A percentile compares a stretch with the other conserved stretches of the same genome.
phyloP scores from a whole-genome alignment of 2,329 filamentous ascomycete genomes.

The Penicillium expansum region DNA sequence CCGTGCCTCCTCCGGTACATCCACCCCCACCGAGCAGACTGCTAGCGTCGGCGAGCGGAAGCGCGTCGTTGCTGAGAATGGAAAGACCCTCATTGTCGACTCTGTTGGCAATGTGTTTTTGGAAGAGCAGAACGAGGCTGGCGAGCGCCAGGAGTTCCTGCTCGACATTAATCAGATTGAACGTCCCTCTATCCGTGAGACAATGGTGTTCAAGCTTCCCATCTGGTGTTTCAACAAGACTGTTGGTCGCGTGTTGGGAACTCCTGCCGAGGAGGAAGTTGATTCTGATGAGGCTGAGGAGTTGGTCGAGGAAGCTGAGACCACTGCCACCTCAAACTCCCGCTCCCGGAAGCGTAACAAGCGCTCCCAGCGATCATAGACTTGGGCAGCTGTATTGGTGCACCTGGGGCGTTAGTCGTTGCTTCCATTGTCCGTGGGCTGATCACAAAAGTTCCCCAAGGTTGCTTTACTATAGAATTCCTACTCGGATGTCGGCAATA shows the following conservation, averaged over 20 bases:
- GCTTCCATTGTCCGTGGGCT: neutral
- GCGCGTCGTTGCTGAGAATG: slow-evolving; percentile 88
- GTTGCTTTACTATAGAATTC: slow-evolving; percentile 7
- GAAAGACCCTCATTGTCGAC: slow-evolving; percentile 91
- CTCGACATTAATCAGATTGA: slow-evolving; percentile 85
- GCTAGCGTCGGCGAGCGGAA: slow-evolving; percentile 73
- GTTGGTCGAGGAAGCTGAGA: slow-evolving; percentile 24
- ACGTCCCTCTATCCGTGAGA: slow-evolving; percentile 74
- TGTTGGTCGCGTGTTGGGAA: slow-evolving; percentile 30
- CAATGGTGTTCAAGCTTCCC: slow-evolving; percentile 76
- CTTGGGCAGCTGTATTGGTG: neutral
- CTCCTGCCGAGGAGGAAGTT: slow-evolving; percentile 21
- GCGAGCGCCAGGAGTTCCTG: slow-evolving; percentile 75
- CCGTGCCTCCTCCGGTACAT: slow-evolving; percentile 46
- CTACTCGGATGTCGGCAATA: neutral
- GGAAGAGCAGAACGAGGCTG: slow-evolving; percentile 88
- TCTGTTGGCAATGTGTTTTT: slow-evolving; percentile 88
- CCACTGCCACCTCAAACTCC: slow-evolving; percentile 24
- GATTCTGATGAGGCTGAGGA: slow-evolving; percentile 21
- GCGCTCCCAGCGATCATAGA: slow-evolving; percentile 31
- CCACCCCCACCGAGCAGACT: slow-evolving; percentile 52
- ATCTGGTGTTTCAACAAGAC: slow-evolving; percentile 63
- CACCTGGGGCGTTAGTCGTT: neutral
- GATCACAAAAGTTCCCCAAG: neutral
- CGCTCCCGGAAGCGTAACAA: slow-evolving; percentile 29